These are phyloP conservation scores for Elsinoe necatrix DNA, from an alignment of 2,329 filamentous ascomycete genomes.

Conservation along the genomic window DNA sequence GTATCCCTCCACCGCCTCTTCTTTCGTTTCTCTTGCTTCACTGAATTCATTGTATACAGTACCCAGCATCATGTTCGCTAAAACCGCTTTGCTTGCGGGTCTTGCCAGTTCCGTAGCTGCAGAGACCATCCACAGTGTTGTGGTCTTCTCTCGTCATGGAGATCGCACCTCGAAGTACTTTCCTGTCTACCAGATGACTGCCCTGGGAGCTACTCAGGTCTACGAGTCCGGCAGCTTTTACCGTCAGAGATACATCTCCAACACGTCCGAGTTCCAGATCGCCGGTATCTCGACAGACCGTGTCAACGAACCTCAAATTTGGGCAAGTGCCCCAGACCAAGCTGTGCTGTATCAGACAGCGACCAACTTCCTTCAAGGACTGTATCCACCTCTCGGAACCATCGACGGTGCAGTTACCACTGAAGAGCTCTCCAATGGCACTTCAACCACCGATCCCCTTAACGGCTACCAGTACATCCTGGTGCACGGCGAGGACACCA, in stretches of 20 bases:
- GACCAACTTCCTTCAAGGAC: slow-evolving; percentile 69
- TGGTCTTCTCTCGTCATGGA: slow-evolving; percentile 84
- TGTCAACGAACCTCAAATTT: slow-evolving; percentile 62
- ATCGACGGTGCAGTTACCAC: slow-evolving; percentile 21
- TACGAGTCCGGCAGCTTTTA: slow-evolving; percentile 66
- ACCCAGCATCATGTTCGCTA: slow-evolving; percentile 14
- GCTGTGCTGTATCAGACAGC: slow-evolving; percentile 71
- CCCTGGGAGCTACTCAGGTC: slow-evolving; percentile 69
- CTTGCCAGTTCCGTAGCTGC: slow-evolving; percentile 24
- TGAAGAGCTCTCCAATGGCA: slow-evolving; percentile 64
- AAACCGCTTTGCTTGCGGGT: slow-evolving; percentile 21
- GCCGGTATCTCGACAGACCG: slow-evolving; percentile 56
- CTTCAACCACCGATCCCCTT: slow-evolving; percentile 57
- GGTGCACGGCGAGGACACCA: slow-evolving; percentile 44
- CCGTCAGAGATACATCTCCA: slow-evolving; percentile 63
- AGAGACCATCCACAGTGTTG: slow-evolving; percentile 71
- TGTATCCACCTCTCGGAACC: slow-evolving; percentile 63
- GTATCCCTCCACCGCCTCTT: slow-evolving; percentile 24
- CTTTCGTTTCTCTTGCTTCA: slow-evolving; percentile 5
- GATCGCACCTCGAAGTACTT: slow-evolving; percentile 75
- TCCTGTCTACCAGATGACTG: slow-evolving; percentile 63
- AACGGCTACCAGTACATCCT: slow-evolving; percentile 79
- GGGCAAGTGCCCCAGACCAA: slow-evolving; percentile 63
- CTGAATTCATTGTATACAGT: not conserved
- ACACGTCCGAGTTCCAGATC: slow-evolving; percentile 53